Percentiles rank a stretch among this genome's conserved stretches.
These are phyloP conservation scores for Blastobotrys capitulatus DNA, from an alignment of 1,139 yeast species.

Conservation along the genomic window DNA sequence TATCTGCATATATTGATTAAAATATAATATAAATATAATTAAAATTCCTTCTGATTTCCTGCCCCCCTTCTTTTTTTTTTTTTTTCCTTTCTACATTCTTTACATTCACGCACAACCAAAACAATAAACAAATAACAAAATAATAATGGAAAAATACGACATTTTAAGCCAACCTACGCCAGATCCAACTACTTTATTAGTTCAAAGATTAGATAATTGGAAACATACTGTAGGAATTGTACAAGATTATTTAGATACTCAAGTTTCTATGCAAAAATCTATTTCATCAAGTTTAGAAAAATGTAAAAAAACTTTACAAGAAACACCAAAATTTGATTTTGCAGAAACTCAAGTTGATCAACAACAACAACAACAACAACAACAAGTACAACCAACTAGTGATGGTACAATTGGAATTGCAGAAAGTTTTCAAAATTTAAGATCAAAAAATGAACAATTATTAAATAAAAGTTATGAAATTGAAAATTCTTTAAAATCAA, in stretches of 20 bases:
- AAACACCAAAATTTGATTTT: slow-evolving; percentile 32
- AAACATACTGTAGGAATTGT: slow-evolving; percentile 30
- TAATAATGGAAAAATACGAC: slow-evolving; percentile 19
- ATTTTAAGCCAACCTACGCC: slow-evolving; percentile 24
- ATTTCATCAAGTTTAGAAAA: slow-evolving; percentile 30
- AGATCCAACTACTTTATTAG: slow-evolving; percentile 35
- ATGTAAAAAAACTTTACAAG: slow-evolving; percentile 30
- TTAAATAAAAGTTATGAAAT: slow-evolving; percentile 32
- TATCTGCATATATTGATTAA: too few relatives aligned
- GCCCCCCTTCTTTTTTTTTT: neutral
- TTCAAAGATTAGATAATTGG: slow-evolving; percentile 37
- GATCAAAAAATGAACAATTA: slow-evolving; percentile 31
- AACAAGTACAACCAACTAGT: neutral
- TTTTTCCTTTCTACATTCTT: neutral
- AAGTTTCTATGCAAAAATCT: slow-evolving; percentile 26
- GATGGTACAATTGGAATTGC: slow-evolving; percentile 29
- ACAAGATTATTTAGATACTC: slow-evolving; percentile 30
- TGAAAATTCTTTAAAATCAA: slow-evolving; percentile 30
- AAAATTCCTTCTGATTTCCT: too few relatives aligned
- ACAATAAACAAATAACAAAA: too few relatives aligned
- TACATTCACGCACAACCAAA: neutral
- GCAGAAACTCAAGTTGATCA: neutral
- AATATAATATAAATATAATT: too few relatives aligned
- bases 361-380: neutral
- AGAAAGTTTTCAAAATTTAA: slow-evolving; percentile 32